Conservation (phyloP, 75 land plant genomes). For the Sequoia sempervirens region DNA sequence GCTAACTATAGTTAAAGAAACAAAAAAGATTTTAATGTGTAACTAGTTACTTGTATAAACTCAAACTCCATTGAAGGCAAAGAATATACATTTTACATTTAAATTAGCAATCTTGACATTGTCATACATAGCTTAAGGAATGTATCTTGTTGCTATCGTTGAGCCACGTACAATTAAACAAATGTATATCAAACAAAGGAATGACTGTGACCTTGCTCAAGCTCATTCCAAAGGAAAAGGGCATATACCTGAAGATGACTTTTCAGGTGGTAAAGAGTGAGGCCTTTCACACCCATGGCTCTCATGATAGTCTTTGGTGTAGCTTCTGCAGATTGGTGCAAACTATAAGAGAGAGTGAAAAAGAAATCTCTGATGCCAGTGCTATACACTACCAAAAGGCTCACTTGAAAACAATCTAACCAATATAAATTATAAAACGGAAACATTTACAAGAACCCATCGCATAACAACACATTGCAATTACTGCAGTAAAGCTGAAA, state of each 20-base stretch:
- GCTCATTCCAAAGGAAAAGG: not conserved
- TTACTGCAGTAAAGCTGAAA: not conserved
- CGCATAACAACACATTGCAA: not conserved
- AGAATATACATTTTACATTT: not conserved
- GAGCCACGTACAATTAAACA: not conserved
- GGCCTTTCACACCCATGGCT: slow-evolving; percentile 77
- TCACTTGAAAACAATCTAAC: not conserved
- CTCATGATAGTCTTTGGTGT: slow-evolving; percentile 83
- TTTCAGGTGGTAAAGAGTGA: slow-evolving; percentile 74
- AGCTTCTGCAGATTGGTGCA: slow-evolving; percentile 52
- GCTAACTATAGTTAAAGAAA: not conserved
- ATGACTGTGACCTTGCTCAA: not conserved
- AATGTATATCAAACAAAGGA: not conserved
- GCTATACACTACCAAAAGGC: not conserved
- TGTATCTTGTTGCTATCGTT: not conserved
- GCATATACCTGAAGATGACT: slow-evolving; percentile 73
- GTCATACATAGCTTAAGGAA: not conserved
- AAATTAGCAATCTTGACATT: not conserved
- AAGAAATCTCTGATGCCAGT: not conserved
- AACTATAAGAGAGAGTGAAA: not conserved
- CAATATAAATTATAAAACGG: not conserved
- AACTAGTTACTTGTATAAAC: not conserved
- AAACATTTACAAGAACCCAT: not conserved
- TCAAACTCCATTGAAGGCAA: not conserved
- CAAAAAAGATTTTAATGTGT: not conserved